Percentiles rank a stretch among this genome's conserved stretches.
These are phyloP conservation scores for Phytophthora colocasiae DNA, from an alignment of 352 stramenopile genomes.

Conservation along the genomic window DNA sequence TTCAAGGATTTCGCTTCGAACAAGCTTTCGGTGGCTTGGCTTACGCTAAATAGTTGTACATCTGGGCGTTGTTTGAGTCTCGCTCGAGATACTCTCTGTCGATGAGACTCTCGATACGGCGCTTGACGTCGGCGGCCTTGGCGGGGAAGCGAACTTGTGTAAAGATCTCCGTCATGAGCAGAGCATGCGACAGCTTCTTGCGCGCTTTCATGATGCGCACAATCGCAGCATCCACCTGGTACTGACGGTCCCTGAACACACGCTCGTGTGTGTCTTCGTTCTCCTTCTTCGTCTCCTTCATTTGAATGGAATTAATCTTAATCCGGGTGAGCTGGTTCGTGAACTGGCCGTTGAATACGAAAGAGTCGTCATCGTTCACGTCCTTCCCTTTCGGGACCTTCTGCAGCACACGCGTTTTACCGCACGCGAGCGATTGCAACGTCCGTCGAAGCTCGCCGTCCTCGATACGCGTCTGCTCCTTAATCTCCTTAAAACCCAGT, in stretches of 20 bases:
- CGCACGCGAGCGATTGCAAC: constrained; percentile 90
- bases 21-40: constrained; percentile 8
- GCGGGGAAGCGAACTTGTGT: constrained; percentile 92
- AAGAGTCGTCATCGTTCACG: constrained; percentile 84
- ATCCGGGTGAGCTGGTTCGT: constrained; percentile 91
- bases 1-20: constrained; percentile 17
- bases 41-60: constrained; percentile 91
- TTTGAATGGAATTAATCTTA: constrained; percentile 96
- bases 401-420: constrained; percentile 89
- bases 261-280: constrained; percentile 94
- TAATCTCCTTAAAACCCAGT: constrained; percentile 88
- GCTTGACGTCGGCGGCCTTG: constrained; percentile 87
- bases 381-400: constrained; percentile 91
- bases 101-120: constrained; percentile 91
- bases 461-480: constrained; percentile 90
- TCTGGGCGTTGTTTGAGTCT: constrained; percentile 77
- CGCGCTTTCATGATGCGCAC: constrained; percentile 99
- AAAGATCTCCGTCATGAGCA: constrained; percentile 97
- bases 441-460: constrained; percentile 90
- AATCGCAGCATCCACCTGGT: constrained; percentile 96
- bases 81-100: constrained; percentile 91
- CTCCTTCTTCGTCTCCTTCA: constrained; percentile 95
- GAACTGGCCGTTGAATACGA: constrained; percentile 90
- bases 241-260: constrained; percentile 94
- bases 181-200: constrained; percentile 95